Evolutionary conservation across 768 basidiomycete species (phyloP).

Genomic region (Lactarius tabidus): DNA sequence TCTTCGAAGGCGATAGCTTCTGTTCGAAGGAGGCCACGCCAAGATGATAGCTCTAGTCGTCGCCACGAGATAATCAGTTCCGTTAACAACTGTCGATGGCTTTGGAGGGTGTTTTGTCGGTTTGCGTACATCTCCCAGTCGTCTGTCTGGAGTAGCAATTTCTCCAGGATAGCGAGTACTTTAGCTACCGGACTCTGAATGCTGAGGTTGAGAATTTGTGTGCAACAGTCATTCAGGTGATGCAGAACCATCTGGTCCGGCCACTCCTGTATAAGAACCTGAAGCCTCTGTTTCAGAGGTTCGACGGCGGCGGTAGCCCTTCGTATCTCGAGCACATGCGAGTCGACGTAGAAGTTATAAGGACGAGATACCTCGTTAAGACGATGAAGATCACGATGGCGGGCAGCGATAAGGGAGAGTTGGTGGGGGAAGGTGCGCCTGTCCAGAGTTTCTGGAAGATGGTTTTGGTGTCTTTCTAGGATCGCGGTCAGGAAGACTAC

Average conservation of each 20-base stretch:
- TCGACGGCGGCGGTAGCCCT: slow-evolving; percentile 53
- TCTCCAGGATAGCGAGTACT: slow-evolving; percentile 78
- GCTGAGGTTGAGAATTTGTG: slow-evolving; percentile 55
- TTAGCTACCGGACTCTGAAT: slow-evolving; percentile 75
- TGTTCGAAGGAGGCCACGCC: slow-evolving; percentile 74
- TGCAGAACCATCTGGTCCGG: slow-evolving; percentile 98
- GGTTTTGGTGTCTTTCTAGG: slow-evolving; percentile 13
- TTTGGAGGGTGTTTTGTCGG: slow-evolving; percentile 74
- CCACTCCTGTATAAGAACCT: slow-evolving; percentile 69
- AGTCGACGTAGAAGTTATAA: slow-evolving; percentile 78
- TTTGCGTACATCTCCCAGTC: slow-evolving; percentile 99
- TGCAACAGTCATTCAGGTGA: slow-evolving; percentile 70
- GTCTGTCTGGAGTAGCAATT: slow-evolving; percentile 77
- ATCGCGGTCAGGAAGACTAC: slow-evolving; percentile 20
- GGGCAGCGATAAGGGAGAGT: slow-evolving; percentile 45
- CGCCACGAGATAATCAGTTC: slow-evolving; percentile 85
- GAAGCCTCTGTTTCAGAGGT: slow-evolving; percentile 50
- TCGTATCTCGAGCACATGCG: slow-evolving; percentile 67
- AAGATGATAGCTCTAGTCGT: slow-evolving; percentile 81
- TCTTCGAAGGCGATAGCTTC: slow-evolving; percentile 50
- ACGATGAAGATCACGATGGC: slow-evolving; percentile 35
- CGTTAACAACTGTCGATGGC: slow-evolving; percentile 61
- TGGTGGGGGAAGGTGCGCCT: slow-evolving; percentile 47
- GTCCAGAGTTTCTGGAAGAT: slow-evolving; percentile 41
- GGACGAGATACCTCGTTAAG: slow-evolving; percentile 26